Evolutionary conservation across 805 yeast genomes (phyloP), one percentile per base, ranked within the genome.

Genomic region (Ogataea paraovalis): DNA sequence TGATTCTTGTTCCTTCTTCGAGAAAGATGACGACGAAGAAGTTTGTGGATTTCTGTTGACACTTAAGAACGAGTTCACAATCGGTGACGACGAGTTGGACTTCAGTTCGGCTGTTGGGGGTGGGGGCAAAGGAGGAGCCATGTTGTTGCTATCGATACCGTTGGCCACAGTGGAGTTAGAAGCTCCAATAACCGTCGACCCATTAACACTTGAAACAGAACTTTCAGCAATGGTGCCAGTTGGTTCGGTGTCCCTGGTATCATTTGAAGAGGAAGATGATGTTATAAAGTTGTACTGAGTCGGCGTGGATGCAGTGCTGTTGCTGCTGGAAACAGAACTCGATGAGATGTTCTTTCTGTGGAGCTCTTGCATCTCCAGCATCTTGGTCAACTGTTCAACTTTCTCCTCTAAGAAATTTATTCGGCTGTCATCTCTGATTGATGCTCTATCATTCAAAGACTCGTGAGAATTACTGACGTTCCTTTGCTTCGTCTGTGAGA

Each of bases 331-430:
- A 14, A 55, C 47, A 12, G 59, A 54, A 12, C 52, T 44, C 4
- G 42, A 37, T 9, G 58, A 51, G 14, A 48, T 42, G 18, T 47
- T 47, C 25, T 52, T 43, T 25, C 42, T 36, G 18, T 47, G 43
- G 36, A 59, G 41, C 5, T 58, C 62, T 41, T 57, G 60, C 34
- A 54, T 28, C 8, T 61, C 58, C 30, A 65, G 49, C 40, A 59
- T 56, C 28, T 39, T 39, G n/a, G 41, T 22, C 14, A 65, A 51
- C 28, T 55, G 54, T 34, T 61, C 61, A 19, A 65, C 61, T 44
- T 65, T 65, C 21, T 62, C 68, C 39, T 65, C 69, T n/a, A 65
- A 49, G n/a, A 46, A 48, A 42, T 55, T 56, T 32, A 65, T 63
- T 42, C 65, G 51, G 6, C 55, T 55, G 30, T 50, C 53, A 14